phyloP scores from a whole-genome alignment of 2,329 filamentous ascomycete genomes.

The Ceratocystis variospora region DNA sequence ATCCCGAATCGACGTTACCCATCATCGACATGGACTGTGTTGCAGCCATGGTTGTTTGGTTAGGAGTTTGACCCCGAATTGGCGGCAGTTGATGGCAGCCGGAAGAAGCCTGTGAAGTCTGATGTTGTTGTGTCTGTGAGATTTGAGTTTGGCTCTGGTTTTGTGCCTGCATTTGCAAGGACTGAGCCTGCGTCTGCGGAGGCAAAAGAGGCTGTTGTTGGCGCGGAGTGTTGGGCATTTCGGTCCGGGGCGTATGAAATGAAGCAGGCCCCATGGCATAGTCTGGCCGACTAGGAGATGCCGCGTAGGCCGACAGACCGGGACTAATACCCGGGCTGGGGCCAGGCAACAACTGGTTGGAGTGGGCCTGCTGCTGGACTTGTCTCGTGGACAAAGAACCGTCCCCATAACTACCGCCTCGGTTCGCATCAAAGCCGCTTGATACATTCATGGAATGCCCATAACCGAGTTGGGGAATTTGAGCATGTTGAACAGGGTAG shows the following conservation, averaged over 20 bases:
- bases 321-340: constrained; percentile 32
- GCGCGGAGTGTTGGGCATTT: constrained; percentile 26
- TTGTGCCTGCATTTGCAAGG: constrained; percentile 18
- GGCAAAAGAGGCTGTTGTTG: constrained; percentile 20
- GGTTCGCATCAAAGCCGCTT: constrained; percentile 34
- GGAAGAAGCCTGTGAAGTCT: constrained; percentile 19
- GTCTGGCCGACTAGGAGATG: constrained; percentile 33
- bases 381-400: constrained; percentile 27
- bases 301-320: constrained; percentile 33
- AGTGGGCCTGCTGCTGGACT: constrained; percentile 21
- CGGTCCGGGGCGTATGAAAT: constrained; percentile 42
- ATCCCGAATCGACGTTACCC: constrained; percentile 21
- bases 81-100: constrained; percentile 32
- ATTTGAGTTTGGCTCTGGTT: constrained; percentile 10
- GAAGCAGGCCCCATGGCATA: constrained; percentile 33
- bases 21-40: constrained; percentile 15
- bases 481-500: constrained; percentile 18
- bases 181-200: constrained; percentile 19
- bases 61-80: constrained; percentile 29
- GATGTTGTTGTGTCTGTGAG: constrained; percentile 11
- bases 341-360: constrained; percentile 26
- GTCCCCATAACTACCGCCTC: constrained; percentile 27
- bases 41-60: neutral
- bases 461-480: constrained; percentile 25
- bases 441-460: constrained; percentile 35